These are phyloP conservation scores for Rhizopus delemar DNA, from an alignment of 371 early-diverging fungal genomes.

Conservation along the genomic window DNA sequence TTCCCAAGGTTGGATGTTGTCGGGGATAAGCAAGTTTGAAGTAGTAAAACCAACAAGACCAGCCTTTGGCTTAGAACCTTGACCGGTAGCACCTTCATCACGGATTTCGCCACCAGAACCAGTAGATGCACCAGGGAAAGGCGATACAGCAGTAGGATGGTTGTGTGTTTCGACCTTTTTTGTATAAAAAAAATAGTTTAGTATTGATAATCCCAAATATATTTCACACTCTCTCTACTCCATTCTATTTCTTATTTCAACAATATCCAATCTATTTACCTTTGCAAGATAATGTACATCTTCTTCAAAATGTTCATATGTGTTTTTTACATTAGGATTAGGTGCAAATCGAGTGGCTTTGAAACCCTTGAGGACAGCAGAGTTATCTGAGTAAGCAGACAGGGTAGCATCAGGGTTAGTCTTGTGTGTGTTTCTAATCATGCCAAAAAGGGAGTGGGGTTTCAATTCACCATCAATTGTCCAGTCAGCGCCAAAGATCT, in stretches of 20 bases:
- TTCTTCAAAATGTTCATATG: conserved; percentile 59
- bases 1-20: conserved; percentile 92
- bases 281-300: conserved; percentile 88
- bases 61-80: conserved; percentile 92
- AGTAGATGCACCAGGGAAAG: conserved; percentile 94
- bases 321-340: conserved; percentile 40
- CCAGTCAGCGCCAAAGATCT: conserved; percentile 97
- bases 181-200: neutral
- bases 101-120: conserved; percentile 97
- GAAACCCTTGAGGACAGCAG: conserved; percentile 90
- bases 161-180: conserved; percentile 94
- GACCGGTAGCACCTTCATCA: conserved; percentile 96
- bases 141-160: conserved; percentile 97
- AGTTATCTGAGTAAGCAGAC: conserved; percentile 97
- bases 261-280: conserved; percentile 27
- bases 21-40: conserved; percentile 91
- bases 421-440: conserved; percentile 93
- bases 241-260: conserved; percentile 1
- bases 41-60: conserved; percentile 94
- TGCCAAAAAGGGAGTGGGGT: conserved; percentile 84
- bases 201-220: neutral
- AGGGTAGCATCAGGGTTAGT: conserved; percentile 76
- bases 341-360: conserved; percentile 72
- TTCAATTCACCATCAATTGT: conserved; percentile 84
- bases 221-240: neutral